Evolutionary conservation across 2,329 filamentous ascomycete species (phyloP), one percentile per base, ranked within the genome.

Genomic region (Pseudodiploospora longispora): DNA sequence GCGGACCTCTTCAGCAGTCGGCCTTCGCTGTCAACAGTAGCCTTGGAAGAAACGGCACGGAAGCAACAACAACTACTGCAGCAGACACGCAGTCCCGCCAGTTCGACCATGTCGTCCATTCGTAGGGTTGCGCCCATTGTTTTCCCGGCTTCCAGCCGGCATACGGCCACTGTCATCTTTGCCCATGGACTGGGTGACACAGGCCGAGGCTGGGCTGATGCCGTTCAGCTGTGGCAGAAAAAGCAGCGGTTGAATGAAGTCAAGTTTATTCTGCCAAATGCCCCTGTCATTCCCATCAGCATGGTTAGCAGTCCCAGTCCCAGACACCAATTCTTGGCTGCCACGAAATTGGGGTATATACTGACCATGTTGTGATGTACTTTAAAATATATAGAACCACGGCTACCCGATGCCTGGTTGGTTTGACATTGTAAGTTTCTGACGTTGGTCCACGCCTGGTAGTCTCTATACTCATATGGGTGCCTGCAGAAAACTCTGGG

Each of bases 101-200:
- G 8, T 36, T n/a, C n/a, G 27, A 33, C 40, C 31, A 53, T 58
- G 55, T 43, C 59, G 35, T 51, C 61, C 6, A 47, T 48, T n/a
- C 48, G 57, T n/a, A 58, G 62, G 35, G 43, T 61, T 27, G 61
- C 67, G 10, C 79, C 81, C 10, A 71, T 93, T 43, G 75, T 93
- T 19, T 82, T 95, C 48, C 87, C 87, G 29, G 87, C 90, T 35
- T 70, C 86, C 31, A 85, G 79, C 60, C 80, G 80, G 60, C 93
- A 97, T 68, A 96, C 93, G 33, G 89, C 89, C 27, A 96, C 91
- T 3, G 85, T 97, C 57, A 97, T 98, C 58, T 89, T 96, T 66
- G 76, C 87, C 42, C 93, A 98, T 64, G 93, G 93, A 10, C 73
- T 98, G 34, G 93, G 93, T 50, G 93, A 97, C 62, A 84, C 75